Percentiles rank a stretch among this genome's conserved stretches.
Evolutionary conservation across 129 eudicot genomes (phyloP).

Genomic region (Daucus carota): DNA sequence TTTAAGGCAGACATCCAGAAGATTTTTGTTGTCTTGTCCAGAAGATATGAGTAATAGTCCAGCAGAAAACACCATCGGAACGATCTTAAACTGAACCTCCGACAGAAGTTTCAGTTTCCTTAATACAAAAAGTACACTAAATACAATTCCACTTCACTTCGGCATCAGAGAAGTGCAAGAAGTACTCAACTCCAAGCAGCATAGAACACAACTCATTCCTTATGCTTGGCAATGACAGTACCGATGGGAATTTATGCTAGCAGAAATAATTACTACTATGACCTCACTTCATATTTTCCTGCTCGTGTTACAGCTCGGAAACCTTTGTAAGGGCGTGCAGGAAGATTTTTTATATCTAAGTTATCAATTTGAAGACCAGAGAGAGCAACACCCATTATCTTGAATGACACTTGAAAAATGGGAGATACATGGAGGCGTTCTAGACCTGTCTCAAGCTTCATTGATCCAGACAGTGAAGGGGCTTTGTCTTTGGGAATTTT

Average conservation of each 20-base stretch:
- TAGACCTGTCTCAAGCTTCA: constrained; percentile 67
- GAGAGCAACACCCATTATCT: constrained; percentile 81
- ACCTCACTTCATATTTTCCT: constrained; percentile 74
- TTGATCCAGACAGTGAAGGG: constrained; percentile 77
- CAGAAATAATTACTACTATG: constrained; percentile 24
- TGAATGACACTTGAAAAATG: constrained; percentile 61
- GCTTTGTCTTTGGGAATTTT: constrained; percentile 77
- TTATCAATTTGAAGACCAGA: constrained; percentile 80
- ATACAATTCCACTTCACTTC: background rate
- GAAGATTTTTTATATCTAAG: constrained; percentile 62
- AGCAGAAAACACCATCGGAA: no score
- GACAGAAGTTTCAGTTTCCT: background rate
- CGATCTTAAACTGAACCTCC: no score
- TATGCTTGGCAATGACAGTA: background rate
- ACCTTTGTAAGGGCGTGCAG: constrained; percentile 77
- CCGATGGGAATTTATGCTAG: background rate
- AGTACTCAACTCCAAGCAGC: background rate
- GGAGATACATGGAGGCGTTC: constrained; percentile 72
- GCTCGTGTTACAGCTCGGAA: constrained; percentile 74
- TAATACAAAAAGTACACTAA: background rate
- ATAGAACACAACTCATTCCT: background rate
- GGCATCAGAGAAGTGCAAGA: background rate
- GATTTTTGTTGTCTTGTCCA: no score
- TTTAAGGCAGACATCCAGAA: no score
- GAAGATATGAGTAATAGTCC: no score